A percentile compares a stretch with the other conserved stretches of the same genome.
phyloP scores from a whole-genome alignment of 73 alveolate species.

The Tetrahymena malaccensis region DNA sequence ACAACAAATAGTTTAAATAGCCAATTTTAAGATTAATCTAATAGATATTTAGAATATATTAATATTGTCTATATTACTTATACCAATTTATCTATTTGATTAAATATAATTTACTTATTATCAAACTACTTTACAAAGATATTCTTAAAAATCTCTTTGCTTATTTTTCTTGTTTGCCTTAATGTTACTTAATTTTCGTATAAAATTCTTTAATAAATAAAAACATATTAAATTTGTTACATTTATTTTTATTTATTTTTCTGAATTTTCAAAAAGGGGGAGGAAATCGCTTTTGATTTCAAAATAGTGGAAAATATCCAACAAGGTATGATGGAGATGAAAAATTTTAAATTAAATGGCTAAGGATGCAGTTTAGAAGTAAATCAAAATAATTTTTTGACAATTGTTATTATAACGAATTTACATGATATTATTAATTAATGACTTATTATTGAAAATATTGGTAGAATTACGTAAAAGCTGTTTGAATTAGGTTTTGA shows the following conservation, averaged over 20 bases:
- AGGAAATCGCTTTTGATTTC: no score
- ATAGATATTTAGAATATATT: not conserved
- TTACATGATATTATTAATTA: no score
- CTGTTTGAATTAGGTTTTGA: not conserved
- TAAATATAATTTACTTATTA: no score
- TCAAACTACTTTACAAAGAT: not conserved
- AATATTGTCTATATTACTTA: not conserved
- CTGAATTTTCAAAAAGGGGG: no score
- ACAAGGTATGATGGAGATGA: no score
- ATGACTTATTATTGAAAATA: not conserved
- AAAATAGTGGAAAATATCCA: no score
- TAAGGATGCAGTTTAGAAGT: no score
- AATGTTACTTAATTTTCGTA: no score
- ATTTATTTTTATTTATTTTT: no score
- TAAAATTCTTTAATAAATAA: no score
- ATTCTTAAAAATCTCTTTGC: not conserved
- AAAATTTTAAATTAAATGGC: no score
- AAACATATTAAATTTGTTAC: no score
- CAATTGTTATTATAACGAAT: not conserved
- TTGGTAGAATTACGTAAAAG: not conserved
- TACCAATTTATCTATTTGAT: not conserved
- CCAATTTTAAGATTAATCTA: not conserved
- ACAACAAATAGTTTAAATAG: not conserved
- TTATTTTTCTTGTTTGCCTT: not conserved
- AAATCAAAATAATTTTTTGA: not conserved